Conservation (phyloP, 352 stramenopile species). For the Pythium dissimile region DNA sequence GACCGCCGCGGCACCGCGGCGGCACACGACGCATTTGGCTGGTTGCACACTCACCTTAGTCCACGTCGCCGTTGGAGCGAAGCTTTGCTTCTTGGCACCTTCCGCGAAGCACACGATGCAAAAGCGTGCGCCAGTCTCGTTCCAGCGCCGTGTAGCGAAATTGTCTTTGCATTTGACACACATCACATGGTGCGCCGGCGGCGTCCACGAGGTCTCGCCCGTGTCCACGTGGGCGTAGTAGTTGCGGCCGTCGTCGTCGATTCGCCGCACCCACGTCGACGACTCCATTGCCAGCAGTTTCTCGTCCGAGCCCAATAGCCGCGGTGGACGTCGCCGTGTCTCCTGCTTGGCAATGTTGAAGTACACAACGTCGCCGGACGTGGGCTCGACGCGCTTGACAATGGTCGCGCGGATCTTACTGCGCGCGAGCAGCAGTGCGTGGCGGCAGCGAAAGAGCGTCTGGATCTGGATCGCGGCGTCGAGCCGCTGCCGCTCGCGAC, state of each 20-base stretch:
- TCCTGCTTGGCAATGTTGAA: constrained; percentile 54
- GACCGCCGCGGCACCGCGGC: constrained; percentile 33
- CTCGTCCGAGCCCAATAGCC: constrained; percentile 51
- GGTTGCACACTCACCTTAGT: constrained; percentile 56
- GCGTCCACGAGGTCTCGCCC: constrained; percentile 33
- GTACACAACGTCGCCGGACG: constrained; percentile 46
- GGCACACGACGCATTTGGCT: constrained; percentile 59
- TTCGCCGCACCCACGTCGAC: constrained; percentile 50
- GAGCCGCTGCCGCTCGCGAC: constrained; percentile 30
- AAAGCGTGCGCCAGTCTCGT: constrained; percentile 38
- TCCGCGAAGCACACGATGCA: constrained; percentile 67
- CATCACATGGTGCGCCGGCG: constrained; percentile 55
- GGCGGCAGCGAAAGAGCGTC: constrained; percentile 53
- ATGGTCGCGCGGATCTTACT: constrained; percentile 50
- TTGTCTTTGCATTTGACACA: constrained; percentile 45
- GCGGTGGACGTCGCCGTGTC: constrained; percentile 31
- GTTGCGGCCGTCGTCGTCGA: constrained; percentile 38
- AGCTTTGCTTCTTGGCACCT: constrained; percentile 10
- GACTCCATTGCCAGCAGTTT: constrained; percentile 54
- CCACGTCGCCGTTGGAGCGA: constrained; percentile 28
- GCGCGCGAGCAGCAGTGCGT: constrained; percentile 37
- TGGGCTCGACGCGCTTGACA: constrained; percentile 61
- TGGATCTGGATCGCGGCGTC: constrained; percentile 54
- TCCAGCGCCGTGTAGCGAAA: constrained; percentile 53
- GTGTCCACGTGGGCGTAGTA: constrained; percentile 54